These are phyloP conservation scores for Incumbomyces delicatus DNA, from an alignment of 2,329 filamentous ascomycete genomes.

Conservation along the genomic window DNA sequence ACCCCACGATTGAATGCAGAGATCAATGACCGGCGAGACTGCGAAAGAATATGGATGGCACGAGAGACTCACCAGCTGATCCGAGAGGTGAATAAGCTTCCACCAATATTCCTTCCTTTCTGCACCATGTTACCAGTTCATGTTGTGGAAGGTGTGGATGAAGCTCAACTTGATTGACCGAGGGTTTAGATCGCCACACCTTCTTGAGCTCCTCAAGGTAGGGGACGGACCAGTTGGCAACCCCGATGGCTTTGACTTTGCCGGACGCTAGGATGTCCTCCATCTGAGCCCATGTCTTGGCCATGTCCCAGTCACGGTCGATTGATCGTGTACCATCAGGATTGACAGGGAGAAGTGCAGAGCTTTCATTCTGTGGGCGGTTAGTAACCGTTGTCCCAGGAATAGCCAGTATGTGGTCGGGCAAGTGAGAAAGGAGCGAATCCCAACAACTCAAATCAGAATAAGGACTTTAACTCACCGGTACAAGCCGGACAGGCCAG, in stretches of 20 bases:
- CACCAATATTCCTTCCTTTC: constrained; percentile 9
- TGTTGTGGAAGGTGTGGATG: constrained; percentile 26
- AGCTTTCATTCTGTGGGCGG: constrained; percentile 3
- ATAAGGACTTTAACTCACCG: too few species aligned
- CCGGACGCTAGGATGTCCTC: constrained; percentile 46
- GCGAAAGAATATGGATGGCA: too few species aligned
- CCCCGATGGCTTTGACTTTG: constrained; percentile 55
- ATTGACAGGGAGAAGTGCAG: constrained; percentile 8
- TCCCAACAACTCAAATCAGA: too few species aligned
- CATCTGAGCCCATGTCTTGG: constrained; percentile 52
- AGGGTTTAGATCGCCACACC: constrained; percentile 24
- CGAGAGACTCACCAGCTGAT: too few species aligned
- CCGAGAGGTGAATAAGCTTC: constrained; percentile 15
- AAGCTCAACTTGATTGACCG: constrained; percentile 22
- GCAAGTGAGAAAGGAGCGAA: constrained; percentile 32
- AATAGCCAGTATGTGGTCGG: constrained; percentile 1
- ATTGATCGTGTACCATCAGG: constrained; percentile 11
- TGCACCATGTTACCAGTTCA: constrained; percentile 19
- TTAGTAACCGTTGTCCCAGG: too few species aligned
- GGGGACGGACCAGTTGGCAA: constrained; percentile 55
- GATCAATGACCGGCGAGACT: too few species aligned
- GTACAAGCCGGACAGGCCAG: too few species aligned
- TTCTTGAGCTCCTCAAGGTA: constrained; percentile 32
- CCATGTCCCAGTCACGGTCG: constrained; percentile 10
- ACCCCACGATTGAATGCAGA: too few species aligned